phyloP scores from a whole-genome alignment of 768 basidiomycete genomes.

The Trametes cinnabarina region DNA sequence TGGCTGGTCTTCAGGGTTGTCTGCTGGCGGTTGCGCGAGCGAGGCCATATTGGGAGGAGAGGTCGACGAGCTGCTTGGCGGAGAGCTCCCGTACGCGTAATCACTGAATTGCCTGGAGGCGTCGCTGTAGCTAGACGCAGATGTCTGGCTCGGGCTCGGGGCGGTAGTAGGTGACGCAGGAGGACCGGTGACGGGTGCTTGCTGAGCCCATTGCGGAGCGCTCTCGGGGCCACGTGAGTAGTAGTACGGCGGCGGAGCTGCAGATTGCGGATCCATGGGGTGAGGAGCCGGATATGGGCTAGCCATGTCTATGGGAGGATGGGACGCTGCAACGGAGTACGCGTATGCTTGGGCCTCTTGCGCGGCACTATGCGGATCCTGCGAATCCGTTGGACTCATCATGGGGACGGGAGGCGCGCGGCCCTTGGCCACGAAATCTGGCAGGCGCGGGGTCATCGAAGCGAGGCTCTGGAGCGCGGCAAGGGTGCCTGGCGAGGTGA shows the following conservation, averaged over 20 bases:
- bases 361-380: neutral
- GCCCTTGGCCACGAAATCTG: conserved; percentile 18
- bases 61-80: conserved; percentile 15
- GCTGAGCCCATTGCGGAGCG: conserved; percentile 10
- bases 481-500: conserved; percentile 14
- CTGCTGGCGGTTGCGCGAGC: conserved; percentile 4
- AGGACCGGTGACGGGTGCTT: neutral
- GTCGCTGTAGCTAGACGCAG: conserved; percentile 8
- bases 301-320: neutral
- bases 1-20: conserved; percentile 26
- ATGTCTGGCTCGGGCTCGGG: conserved; percentile 15
- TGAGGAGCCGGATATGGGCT: neutral
- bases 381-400: neutral
- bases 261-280: neutral
- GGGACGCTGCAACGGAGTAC: neutral
- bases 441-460: conserved; percentile 23
- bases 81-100: conserved; percentile 16
- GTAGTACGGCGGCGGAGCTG: conserved; percentile 5
- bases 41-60: conserved; percentile 16
- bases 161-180: conserved; percentile 6
- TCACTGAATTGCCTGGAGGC: conserved; percentile 8
- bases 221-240: neutral
- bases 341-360: neutral
- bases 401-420: neutral
- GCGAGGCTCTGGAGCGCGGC: conserved; percentile 23